phyloP scores from a whole-genome alignment of 1,284 basidiomycete genomes.

The Rhizopogon hawkerae region DNA sequence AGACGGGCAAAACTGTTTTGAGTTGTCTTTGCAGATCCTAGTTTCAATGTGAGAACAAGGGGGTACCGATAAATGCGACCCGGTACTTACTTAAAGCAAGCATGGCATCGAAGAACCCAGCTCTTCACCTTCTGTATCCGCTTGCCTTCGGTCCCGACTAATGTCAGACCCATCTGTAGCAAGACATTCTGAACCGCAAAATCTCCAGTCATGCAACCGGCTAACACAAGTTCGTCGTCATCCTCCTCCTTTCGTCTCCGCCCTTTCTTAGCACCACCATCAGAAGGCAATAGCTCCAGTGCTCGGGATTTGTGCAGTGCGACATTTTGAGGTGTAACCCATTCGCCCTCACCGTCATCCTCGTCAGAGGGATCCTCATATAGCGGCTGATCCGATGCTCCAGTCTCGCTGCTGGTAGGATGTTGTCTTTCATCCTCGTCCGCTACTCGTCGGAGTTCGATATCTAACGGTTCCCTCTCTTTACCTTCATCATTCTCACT shows the following conservation, averaged over 20 bases:
- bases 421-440: neutral
- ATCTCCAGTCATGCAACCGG: slow-evolving; percentile 95
- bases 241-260: slow-evolving; percentile 30
- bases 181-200: slow-evolving; percentile 99
- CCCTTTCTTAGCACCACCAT: slow-evolving; percentile 31
- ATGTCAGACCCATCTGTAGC: slow-evolving; percentile 87
- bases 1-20: slow-evolving; percentile 95
- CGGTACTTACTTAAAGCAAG: slow-evolving; percentile 91
- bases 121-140: slow-evolving; percentile 88
- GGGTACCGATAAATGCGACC: neutral
- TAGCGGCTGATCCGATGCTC: slow-evolving; percentile 26
- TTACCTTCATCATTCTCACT: slow-evolving; percentile 8
- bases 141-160: slow-evolving; percentile 90
- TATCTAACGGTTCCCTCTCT: slow-evolving; percentile 36
- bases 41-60: slow-evolving; percentile 3
- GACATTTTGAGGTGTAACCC: slow-evolving; percentile 94
- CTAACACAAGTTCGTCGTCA: slow-evolving; percentile 42
- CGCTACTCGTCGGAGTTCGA: slow-evolving; percentile 34
- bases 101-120: slow-evolving; percentile 96
- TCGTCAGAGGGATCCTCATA: slow-evolving; percentile 69
- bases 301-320: slow-evolving; percentile 82
- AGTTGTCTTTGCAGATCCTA: slow-evolving; percentile 92
- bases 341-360: slow-evolving; percentile 86
- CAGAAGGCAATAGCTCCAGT: slow-evolving; percentile 67
- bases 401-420: neutral